Conservation (phyloP, 768 basidiomycete species). For the Psilocybe cyanescens region DNA sequence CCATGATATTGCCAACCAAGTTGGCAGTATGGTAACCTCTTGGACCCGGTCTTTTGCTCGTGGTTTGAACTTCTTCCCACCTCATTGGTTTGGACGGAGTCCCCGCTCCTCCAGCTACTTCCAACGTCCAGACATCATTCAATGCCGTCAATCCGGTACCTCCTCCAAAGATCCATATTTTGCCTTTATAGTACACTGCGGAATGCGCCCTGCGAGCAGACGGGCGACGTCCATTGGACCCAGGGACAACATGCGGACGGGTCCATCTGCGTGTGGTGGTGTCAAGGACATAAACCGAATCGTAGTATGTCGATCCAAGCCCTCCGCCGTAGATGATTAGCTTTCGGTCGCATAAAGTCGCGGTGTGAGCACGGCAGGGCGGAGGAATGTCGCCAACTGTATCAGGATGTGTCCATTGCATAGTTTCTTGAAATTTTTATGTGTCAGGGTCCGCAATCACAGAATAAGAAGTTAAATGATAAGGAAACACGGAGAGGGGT, state of each 20-base stretch:
- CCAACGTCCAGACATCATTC: constrained; percentile 89
- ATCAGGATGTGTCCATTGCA: constrained; percentile 86
- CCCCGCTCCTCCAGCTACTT: constrained; percentile 42
- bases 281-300: constrained; percentile 82
- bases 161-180: constrained; percentile 91
- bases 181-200: constrained; percentile 69
- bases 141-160: constrained; percentile 91
- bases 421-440: constrained; percentile 59
- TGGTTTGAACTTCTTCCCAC: constrained; percentile 56
- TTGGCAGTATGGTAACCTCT: constrained; percentile 94
- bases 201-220: constrained; percentile 88
- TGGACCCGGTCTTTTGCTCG: constrained; percentile 58
- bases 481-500: not conserved
- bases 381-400: constrained; percentile 80
- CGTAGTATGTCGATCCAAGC: constrained; percentile 80
- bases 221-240: constrained; percentile 36
- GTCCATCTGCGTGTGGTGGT: constrained; percentile 74
- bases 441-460: not conserved
- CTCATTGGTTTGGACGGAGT: constrained; percentile 25
- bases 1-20: constrained; percentile 82
- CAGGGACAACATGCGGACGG: constrained; percentile 43
- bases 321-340: constrained; percentile 90
- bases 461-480: no score
- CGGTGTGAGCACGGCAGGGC: constrained; percentile 86
- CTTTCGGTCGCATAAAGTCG: constrained; percentile 79